phyloP scores from a whole-genome alignment of 768 basidiomycete species.

The Punctularia strigosozonata region DNA sequence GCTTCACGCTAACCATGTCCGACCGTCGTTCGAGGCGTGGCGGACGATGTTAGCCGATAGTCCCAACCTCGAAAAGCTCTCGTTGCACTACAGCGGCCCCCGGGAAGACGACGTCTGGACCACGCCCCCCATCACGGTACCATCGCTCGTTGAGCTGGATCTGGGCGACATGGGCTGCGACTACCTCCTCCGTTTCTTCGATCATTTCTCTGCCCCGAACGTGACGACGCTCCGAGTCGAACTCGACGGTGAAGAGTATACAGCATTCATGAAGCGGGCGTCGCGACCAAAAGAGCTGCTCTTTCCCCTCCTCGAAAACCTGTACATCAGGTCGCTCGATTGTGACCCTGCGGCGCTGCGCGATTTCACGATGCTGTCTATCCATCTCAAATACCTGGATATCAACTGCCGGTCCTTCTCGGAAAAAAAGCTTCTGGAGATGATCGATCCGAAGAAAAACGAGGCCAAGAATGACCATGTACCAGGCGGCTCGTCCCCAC shows the following conservation, averaged over 20 bases:
- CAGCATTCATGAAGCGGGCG: slow-evolving; percentile 24
- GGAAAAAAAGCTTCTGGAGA: no score
- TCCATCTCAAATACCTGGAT: no score
- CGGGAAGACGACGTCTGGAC: slow-evolving; percentile 21
- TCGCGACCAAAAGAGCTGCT: slow-evolving; percentile 4
- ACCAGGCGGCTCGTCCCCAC: no score
- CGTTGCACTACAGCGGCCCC: slow-evolving; percentile 48
- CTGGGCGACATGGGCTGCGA: slow-evolving; percentile 48
- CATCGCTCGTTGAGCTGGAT: slow-evolving; percentile 28
- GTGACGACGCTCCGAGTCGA: slow-evolving; percentile 34
- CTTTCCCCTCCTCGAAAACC: slow-evolving; percentile 14
- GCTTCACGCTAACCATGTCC: slow-evolving; percentile 46
- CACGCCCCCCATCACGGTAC: slow-evolving; percentile 14
- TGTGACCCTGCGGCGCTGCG: slow-evolving; percentile 13
- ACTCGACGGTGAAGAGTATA: slow-evolving; percentile 31
- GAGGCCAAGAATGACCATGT: no score
- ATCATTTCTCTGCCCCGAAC: slow-evolving; percentile 33
- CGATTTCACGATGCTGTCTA: slow-evolving; percentile 17
- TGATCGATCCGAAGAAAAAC: no score
- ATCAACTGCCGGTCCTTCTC: no score
- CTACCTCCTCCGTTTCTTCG: slow-evolving; percentile 35
- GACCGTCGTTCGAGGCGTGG: slow-evolving; percentile 44
- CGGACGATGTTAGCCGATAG: slow-evolving; percentile 38
- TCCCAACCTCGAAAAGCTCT: slow-evolving; percentile 33
- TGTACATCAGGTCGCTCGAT: slow-evolving; percentile 14